Evolutionary conservation across 2,329 filamentous ascomycete species (phyloP).

Genomic region (Xylariaceae sp.): DNA sequence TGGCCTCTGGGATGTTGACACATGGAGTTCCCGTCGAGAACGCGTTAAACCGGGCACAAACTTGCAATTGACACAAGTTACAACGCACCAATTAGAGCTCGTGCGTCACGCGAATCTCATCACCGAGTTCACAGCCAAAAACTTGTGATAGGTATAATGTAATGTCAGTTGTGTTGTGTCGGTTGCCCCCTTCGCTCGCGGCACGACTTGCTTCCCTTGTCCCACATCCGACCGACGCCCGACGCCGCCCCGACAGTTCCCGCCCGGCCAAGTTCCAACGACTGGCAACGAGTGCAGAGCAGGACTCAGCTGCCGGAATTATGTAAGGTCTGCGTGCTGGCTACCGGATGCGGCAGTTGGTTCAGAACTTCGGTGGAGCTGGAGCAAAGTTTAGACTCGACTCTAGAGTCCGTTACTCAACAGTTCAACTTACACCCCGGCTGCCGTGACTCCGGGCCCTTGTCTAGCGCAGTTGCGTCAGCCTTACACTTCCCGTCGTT

Average conservation of each 20-base stretch:
- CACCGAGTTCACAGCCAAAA: background rate
- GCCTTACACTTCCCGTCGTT: slow-evolving; percentile 8
- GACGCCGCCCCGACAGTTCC: background rate
- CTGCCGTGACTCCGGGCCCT: slow-evolving; percentile 3
- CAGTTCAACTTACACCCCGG: no score
- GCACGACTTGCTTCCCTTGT: background rate
- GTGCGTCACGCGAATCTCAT: background rate
- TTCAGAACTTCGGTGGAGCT: no score
- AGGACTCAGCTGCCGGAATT: no score
- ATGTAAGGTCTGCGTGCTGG: no score
- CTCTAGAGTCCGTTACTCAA: background rate
- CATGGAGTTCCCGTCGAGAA: slow-evolving; percentile 15
- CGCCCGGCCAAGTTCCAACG: no score
- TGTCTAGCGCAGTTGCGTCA: slow-evolving; percentile 6
- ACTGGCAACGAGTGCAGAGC: no score
- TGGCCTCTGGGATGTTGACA: slow-evolving; percentile 3
- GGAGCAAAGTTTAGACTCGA: no score
- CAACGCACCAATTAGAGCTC: slow-evolving; percentile 10
- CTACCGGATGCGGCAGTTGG: no score
- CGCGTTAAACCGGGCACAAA: slow-evolving; percentile 11
- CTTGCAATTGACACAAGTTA: background rate
- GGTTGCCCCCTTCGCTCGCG: background rate
- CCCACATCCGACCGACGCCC: background rate
- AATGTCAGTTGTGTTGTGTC: background rate
- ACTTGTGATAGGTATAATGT: no score